phyloP scores from a whole-genome alignment of 805 yeast species.

The Babjeviella inositovora region DNA sequence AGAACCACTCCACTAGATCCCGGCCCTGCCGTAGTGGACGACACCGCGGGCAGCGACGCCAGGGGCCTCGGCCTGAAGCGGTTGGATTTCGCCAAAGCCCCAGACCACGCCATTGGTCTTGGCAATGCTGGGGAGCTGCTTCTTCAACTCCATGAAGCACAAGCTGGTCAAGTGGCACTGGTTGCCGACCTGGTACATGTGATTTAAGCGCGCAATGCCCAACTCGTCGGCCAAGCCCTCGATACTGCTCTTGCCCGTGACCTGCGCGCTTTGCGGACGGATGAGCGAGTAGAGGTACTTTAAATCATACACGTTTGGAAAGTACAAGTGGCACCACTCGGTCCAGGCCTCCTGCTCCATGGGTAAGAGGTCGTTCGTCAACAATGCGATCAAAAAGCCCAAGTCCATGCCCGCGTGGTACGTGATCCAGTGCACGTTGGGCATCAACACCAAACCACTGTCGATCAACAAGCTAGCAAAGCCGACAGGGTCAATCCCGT shows the following conservation, averaged over 20 bases:
- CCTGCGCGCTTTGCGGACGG: constrained; percentile 11
- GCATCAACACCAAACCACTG: constrained; percentile 68
- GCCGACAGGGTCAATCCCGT: constrained; percentile 65
- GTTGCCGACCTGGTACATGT: constrained; percentile 44
- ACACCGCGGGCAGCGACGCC: no score
- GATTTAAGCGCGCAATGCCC: constrained; percentile 43
- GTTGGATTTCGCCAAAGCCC: no score
- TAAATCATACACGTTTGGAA: constrained; percentile 76
- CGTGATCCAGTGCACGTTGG: constrained; percentile 66
- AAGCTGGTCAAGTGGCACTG: constrained; percentile 46
- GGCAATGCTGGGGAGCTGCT: constrained; percentile 13
- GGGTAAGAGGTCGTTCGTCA: constrained; percentile 69
- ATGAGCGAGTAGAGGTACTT: constrained; percentile 25
- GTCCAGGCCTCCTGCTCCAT: constrained; percentile 64
- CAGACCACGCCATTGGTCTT: constrained; percentile 33
- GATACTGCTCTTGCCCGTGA: no score
- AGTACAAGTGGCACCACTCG: constrained; percentile 51
- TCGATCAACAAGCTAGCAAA: constrained; percentile 78
- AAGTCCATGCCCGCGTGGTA: constrained; percentile 64
- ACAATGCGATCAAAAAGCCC: constrained; percentile 70
- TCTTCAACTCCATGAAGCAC: constrained; percentile 42
- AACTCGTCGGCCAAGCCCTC: constrained; percentile 59
- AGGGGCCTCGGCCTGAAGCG: no score
- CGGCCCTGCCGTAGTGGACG: no score
- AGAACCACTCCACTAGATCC: no score